Percentiles rank a stretch among this genome's conserved stretches.
Evolutionary conservation across 768 basidiomycete species (phyloP).

Genomic region (Paxillus rubicundulus): DNA sequence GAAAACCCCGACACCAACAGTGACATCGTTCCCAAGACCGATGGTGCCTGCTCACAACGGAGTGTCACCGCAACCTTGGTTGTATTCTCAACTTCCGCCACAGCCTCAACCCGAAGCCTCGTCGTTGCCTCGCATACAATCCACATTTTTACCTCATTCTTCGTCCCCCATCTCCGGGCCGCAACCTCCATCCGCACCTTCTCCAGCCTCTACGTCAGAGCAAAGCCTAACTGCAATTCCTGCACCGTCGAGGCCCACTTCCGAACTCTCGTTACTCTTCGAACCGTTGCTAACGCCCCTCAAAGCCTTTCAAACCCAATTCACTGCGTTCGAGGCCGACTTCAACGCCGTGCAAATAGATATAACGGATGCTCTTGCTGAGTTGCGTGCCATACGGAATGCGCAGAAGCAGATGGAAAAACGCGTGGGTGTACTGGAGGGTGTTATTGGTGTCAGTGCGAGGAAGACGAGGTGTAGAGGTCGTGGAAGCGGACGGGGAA

Average conservation of each 20-base stretch:
- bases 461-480: background rate
- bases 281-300: constrained; percentile 1
- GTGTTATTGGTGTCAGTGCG: constrained; percentile 9
- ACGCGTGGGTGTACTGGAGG: constrained; percentile 12
- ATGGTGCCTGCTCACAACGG: background rate
- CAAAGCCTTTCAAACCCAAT: constrained; percentile 13
- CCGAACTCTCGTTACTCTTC: background rate
- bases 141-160: background rate
- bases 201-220: background rate
- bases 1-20: background rate
- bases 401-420: constrained; percentile 11
- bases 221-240: background rate
- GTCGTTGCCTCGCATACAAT: background rate
- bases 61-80: background rate
- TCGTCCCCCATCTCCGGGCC: background rate
- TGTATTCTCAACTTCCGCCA: background rate
- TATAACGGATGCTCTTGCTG: constrained; percentile 13
- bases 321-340: constrained; percentile 10
- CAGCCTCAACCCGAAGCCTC: background rate
- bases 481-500: background rate
- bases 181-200: background rate
- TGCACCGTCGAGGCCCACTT: background rate
- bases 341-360: constrained; percentile 9
- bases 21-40: background rate
- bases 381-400: constrained; percentile 15